These are phyloP conservation scores for Gyromitra esculenta DNA, from an alignment of 2,329 filamentous ascomycete species.

Conservation along the genomic window DNA sequence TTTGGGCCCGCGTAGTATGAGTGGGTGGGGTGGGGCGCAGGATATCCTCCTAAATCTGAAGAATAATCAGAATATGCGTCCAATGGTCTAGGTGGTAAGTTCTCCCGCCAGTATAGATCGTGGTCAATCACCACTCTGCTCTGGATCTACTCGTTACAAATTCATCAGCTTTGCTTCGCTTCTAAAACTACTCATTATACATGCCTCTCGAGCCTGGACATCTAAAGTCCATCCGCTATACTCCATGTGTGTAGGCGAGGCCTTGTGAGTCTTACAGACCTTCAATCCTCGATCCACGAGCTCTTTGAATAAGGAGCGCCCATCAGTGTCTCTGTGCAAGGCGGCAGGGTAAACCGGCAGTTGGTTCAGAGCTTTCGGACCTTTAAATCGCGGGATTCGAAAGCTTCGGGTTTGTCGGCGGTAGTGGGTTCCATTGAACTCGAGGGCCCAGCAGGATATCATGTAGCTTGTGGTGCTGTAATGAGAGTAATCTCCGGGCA, in stretches of 20 bases:
- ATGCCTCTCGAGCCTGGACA: conserved; percentile 7
- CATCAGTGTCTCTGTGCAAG: neutral
- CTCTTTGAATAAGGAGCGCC: neutral
- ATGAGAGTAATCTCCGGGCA: neutral
- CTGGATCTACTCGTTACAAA: conserved; percentile 6
- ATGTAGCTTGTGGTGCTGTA: neutral
- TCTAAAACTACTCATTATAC: neutral
- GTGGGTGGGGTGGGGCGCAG: neutral
- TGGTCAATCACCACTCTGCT: conserved; percentile 33
- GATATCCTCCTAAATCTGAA: neutral
- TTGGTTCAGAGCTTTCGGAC: neutral
- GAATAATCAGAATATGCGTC: neutral
- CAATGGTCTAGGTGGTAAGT: neutral
- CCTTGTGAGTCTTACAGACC: neutral
- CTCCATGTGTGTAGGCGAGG: conserved; percentile 18
- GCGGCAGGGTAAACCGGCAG: conserved; percentile 11
- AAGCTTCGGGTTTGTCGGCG: neutral
- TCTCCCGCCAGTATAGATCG: conserved; percentile 1
- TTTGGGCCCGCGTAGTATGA: too few relatives aligned
- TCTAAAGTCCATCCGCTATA: conserved; percentile 31
- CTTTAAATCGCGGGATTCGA: neutral
- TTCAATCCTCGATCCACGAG: conserved; percentile 29
- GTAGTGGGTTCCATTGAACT: neutral
- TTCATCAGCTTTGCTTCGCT: neutral
- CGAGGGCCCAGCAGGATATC: neutral